Evolutionary conservation across 805 yeast genomes (phyloP).

Genomic region (Schizosaccharomyces octosporus): DNA sequence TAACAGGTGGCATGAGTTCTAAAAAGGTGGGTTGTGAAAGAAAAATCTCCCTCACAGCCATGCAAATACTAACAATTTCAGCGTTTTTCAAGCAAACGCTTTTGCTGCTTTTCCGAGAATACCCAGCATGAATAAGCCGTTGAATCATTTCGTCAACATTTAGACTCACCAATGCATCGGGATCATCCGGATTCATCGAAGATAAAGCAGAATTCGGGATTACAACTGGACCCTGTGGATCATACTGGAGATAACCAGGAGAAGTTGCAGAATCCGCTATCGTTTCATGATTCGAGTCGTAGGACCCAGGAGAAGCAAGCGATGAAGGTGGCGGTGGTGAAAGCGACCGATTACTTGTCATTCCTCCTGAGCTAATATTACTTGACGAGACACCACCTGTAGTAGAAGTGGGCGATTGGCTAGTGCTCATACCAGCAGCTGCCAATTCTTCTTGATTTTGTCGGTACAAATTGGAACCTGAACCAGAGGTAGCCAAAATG

Average conservation of each 20-base stretch:
- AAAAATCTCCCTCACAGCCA: constrained; percentile 70
- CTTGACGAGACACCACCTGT: not conserved
- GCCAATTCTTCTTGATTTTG: too few relatives aligned
- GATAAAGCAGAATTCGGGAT: not conserved
- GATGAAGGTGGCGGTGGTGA: not conserved
- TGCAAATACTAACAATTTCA: constrained; percentile 74
- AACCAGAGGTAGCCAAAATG: not conserved
- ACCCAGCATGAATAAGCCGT: constrained; percentile 81
- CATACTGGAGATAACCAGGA: not conserved
- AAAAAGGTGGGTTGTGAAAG: constrained; percentile 71
- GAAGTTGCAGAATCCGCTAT: not conserved
- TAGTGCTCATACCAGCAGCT: too few relatives aligned
- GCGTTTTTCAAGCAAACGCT: constrained; percentile 65
- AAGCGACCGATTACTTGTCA: not conserved
- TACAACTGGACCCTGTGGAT: not conserved
- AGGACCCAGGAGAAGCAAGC: not conserved
- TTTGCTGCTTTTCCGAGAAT: constrained; percentile 79
- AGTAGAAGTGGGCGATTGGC: not conserved
- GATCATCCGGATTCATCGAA: not conserved
- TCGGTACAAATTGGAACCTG: too few relatives aligned
- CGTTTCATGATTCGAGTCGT: not conserved
- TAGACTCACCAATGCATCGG: constrained; percentile 5
- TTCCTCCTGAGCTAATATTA: not conserved
- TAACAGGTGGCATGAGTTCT: constrained; percentile 68
- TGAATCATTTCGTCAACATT: constrained; percentile 79